phyloP scores from a whole-genome alignment of 2,329 filamentous ascomycete species.

The Amesomyces nigricolor region DNA sequence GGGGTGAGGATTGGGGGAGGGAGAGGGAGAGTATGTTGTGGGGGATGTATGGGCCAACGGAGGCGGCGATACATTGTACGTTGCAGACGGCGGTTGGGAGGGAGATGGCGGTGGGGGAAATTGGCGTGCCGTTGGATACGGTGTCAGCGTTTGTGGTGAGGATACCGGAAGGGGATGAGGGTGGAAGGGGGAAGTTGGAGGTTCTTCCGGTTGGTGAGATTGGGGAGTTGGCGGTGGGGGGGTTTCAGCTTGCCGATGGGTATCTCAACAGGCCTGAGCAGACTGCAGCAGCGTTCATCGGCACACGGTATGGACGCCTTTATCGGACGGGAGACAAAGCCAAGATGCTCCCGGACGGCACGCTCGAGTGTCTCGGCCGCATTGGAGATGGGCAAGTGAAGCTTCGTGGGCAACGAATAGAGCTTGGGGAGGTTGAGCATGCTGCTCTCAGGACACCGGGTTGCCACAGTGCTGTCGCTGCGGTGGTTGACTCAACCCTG shows the following conservation, averaged over 20 bases:
- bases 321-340: conserved; percentile 87
- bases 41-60: conserved; percentile 93
- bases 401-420: conserved; percentile 74
- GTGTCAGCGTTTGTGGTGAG: conserved; percentile 70
- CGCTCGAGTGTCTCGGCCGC: conserved; percentile 77
- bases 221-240: conserved; percentile 78
- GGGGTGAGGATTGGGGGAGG: conserved; percentile 40
- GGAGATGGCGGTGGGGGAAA: conserved; percentile 56
- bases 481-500: conserved; percentile 62
- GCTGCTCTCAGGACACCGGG: conserved; percentile 55
- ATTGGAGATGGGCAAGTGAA: conserved; percentile 80
- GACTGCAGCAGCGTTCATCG: conserved; percentile 65
- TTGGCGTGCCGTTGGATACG: conserved; percentile 73
- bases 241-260: conserved; percentile 68
- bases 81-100: conserved; percentile 58
- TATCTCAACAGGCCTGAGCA: conserved; percentile 79
- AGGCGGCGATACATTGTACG: conserved; percentile 85
- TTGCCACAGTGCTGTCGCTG: conserved; percentile 61
- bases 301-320: conserved; percentile 60
- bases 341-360: conserved; percentile 58
- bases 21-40: conserved; percentile 61
- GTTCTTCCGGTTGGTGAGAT: conserved; percentile 60
- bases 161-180: conserved; percentile 33
- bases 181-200: conserved; percentile 33
- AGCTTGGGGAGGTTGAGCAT: conserved; percentile 73